Evolutionary conservation across 768 basidiomycete species (phyloP).

Genomic region (Lactifluus rugatus): DNA sequence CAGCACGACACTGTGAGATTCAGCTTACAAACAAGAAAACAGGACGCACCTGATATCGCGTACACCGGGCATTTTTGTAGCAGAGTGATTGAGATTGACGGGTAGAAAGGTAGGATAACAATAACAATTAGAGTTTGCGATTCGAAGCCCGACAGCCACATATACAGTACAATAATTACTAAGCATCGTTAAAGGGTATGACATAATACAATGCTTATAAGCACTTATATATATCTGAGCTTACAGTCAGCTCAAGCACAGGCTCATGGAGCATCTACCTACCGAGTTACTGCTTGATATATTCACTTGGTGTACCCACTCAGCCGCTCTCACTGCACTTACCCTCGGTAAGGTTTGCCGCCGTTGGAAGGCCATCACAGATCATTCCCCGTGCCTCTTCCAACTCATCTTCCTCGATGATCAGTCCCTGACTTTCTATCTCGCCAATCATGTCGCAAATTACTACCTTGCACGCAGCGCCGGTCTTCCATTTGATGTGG

Average conservation of each 20-base stretch:
- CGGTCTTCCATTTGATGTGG: conserved; percentile 46
- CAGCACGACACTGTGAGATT: not conserved
- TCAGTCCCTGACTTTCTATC: conserved; percentile 25
- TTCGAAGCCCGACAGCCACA: conserved; percentile 17
- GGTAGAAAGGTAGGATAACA: conserved; percentile 15
- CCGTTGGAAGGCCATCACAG: conserved; percentile 47
- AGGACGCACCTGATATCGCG: conserved; percentile 35
- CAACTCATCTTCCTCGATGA: conserved; percentile 45
- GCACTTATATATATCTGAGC: not conserved
- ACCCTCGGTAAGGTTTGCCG: conserved; percentile 44
- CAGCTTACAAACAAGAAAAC: not conserved
- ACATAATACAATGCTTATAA: conserved; percentile 2
- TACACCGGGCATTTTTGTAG: conserved; percentile 42
- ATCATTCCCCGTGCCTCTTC: conserved; percentile 52
- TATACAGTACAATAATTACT: conserved; percentile 6
- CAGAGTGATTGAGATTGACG: not conserved
- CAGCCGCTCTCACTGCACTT: conserved; percentile 36
- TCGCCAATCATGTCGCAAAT: conserved; percentile 39
- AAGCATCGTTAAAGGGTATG: too few species aligned
- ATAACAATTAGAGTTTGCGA: conserved; percentile 9
- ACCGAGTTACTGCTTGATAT: conserved; percentile 55
- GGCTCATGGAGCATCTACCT: conserved; percentile 38
- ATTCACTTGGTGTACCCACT: conserved; percentile 34
- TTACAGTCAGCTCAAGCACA: too few species aligned
- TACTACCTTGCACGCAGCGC: conserved; percentile 46